phyloP scores from a whole-genome alignment of 2,329 filamentous ascomycete genomes.

The Botrytis fragariae region DNA sequence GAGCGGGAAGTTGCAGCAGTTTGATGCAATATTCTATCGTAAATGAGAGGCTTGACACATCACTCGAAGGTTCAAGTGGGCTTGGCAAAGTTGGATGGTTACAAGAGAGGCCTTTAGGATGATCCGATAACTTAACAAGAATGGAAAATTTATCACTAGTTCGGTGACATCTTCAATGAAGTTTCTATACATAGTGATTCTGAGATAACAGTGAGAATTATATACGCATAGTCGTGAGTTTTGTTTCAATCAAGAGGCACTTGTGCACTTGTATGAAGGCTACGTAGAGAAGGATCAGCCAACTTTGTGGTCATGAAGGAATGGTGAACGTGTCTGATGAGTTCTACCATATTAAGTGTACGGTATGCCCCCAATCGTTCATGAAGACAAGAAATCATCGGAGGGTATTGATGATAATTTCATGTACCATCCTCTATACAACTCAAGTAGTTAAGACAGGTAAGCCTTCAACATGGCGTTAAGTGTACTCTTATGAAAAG shows the following conservation, averaged over 20 bases:
- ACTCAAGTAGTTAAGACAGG: background rate
- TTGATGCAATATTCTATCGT: background rate
- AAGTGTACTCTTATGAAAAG: background rate
- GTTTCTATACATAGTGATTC: background rate
- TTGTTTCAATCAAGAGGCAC: background rate
- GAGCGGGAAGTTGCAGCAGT: background rate
- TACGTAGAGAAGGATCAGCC: background rate
- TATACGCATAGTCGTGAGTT: rapidly evolving
- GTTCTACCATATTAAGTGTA: background rate
- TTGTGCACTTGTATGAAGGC: background rate
- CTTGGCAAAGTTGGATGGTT: too few species aligned
- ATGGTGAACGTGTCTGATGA: background rate
- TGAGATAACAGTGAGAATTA: background rate
- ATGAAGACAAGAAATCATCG: background rate
- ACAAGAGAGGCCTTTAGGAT: background rate
- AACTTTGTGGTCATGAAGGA: background rate
- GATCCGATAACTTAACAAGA: background rate
- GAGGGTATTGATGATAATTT: background rate
- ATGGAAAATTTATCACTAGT: background rate
- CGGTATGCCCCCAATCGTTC: background rate
- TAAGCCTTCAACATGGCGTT: too few species aligned
- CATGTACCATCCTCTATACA: background rate
- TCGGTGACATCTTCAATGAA: background rate
- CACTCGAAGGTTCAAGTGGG: background rate
- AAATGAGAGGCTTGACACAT: background rate